These are phyloP conservation scores for Cicer pinnatifidum DNA, from an alignment of 306 rosid species.

Conservation along the genomic window DNA sequence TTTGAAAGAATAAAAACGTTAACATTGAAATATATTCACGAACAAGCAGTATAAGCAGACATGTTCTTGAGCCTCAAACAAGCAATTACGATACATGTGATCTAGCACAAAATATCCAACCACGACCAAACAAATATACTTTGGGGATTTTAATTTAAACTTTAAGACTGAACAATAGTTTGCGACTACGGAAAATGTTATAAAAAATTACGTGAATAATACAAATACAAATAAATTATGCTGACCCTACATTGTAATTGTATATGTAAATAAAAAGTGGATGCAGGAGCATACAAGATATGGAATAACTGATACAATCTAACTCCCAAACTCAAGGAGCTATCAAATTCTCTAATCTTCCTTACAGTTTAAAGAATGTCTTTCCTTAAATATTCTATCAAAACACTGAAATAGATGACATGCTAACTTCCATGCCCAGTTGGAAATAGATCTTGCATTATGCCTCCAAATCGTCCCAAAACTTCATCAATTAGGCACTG, in stretches of 20 bases:
- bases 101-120: no score
- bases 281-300: background rate
- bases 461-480: constrained; percentile 19
- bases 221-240: constrained; percentile 35
- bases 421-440: constrained; percentile 23
- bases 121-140: background rate
- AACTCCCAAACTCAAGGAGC: background rate
- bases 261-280: constrained; percentile 3
- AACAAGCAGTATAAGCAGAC: no score
- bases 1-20: no score
- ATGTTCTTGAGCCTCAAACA: background rate
- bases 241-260: constrained; percentile 24
- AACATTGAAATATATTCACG: no score
- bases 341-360: background rate
- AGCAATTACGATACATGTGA: no score
- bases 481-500: constrained; percentile 55
- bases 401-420: constrained; percentile 27
- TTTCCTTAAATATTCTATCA: constrained; percentile 27
- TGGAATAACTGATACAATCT: constrained; percentile 30
- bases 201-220: constrained; percentile 6
- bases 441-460: constrained; percentile 8
- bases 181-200: background rate
- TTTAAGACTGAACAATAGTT: background rate
- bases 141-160: background rate
- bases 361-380: constrained; percentile 27